Conservation (phyloP, 331 rosid species). For the Saraca asoca region DNA sequence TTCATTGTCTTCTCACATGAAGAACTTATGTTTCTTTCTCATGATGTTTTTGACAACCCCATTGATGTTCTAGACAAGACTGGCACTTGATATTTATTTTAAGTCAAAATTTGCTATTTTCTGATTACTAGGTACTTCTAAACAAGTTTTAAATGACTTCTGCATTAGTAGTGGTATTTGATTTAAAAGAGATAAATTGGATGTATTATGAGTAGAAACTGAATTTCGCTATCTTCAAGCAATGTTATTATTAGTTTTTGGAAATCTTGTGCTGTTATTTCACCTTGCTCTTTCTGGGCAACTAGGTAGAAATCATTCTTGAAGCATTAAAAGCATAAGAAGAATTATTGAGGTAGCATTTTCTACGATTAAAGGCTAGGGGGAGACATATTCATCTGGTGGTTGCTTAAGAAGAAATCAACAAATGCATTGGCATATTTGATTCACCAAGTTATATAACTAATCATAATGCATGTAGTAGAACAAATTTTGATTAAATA, state of each 20-base stretch:
- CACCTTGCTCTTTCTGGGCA: conserved; percentile 35
- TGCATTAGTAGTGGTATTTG: neutral
- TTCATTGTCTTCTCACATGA: conserved; percentile 3
- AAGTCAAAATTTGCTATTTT: neutral
- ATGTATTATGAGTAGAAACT: neutral
- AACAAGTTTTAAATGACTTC: neutral
- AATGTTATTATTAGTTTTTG: conserved; percentile 7
- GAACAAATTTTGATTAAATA: too few relatives aligned
- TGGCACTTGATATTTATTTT: neutral
- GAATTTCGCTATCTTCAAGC: neutral
- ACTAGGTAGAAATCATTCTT: conserved; percentile 89
- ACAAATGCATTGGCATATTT: too few relatives aligned
- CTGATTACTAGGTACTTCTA: neutral
- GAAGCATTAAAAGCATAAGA: conserved; percentile 68
- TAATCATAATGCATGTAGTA: too few relatives aligned
- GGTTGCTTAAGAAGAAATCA: too few relatives aligned
- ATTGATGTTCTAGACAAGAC: neutral
- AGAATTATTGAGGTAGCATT: conserved; percentile 39
- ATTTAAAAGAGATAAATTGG: neutral
- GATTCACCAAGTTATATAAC: too few relatives aligned
- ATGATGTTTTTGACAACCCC: conserved; percentile 7
- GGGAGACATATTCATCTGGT: too few relatives aligned
- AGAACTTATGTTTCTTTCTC: conserved; percentile 17
- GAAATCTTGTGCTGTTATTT: neutral
- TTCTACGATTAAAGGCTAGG: conserved; percentile 27